Conservation (phyloP, 164 flowering plant genomes). For the Pachysandra terminalis region DNA sequence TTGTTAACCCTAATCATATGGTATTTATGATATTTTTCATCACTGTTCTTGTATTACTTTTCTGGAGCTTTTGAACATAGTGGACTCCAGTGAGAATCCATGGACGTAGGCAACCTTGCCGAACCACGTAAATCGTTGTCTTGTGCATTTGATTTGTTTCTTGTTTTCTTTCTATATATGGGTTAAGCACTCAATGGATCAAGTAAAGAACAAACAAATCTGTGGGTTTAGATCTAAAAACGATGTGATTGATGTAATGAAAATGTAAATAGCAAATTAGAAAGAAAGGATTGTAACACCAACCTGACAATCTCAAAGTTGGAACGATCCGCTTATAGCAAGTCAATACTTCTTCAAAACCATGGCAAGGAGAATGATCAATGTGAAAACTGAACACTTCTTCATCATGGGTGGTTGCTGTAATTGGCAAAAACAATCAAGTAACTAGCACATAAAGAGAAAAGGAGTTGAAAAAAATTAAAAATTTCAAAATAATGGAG, state of each 20-base stretch:
- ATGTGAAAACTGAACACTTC: constrained; percentile 66
- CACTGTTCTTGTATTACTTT: too few relatives aligned
- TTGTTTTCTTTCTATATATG: too few relatives aligned
- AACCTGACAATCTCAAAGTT: constrained; percentile 55
- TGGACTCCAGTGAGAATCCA: too few relatives aligned
- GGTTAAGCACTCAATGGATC: background rate
- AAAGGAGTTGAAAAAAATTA: too few relatives aligned
- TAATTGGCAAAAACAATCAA: background rate
- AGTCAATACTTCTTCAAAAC: constrained; percentile 71
- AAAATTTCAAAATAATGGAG: background rate
- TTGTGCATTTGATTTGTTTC: too few relatives aligned
- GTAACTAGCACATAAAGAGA: background rate
- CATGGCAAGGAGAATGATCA: constrained; percentile 65
- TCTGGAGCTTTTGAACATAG: too few relatives aligned
- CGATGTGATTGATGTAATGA: background rate
- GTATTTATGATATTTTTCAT: too few relatives aligned
- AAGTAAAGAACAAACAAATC: background rate
- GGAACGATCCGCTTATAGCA: constrained; percentile 57
- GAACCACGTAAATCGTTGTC: too few relatives aligned
- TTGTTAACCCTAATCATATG: too few relatives aligned
- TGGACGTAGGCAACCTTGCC: too few relatives aligned
- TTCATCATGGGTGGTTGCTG: constrained; percentile 74
- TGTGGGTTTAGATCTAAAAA: background rate
- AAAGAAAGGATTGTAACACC: background rate
- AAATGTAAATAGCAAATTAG: background rate